phyloP scores from a whole-genome alignment of 2,329 filamentous ascomycete genomes.

The Exophiala lecanii-corni region DNA sequence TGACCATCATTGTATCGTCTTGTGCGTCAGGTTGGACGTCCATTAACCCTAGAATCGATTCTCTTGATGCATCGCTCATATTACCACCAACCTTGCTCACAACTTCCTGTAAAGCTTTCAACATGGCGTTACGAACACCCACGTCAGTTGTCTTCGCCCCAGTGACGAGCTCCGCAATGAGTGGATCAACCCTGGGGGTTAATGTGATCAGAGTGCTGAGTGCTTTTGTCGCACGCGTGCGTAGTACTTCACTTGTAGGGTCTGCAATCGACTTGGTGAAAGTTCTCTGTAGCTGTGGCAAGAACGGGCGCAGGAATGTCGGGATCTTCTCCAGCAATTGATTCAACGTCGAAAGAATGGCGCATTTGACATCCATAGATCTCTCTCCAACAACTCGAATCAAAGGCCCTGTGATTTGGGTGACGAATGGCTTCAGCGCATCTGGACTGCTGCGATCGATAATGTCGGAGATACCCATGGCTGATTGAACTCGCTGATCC shows the following conservation, averaged over 20 bases:
- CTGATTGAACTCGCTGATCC: constrained; percentile 87
- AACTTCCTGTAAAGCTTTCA: constrained; percentile 93
- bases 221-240: constrained; percentile 85
- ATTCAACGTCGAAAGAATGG: constrained; percentile 89
- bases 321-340: constrained; percentile 96
- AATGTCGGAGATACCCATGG: constrained; percentile 90
- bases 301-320: constrained; percentile 87
- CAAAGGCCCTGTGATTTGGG: constrained; percentile 92
- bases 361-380: constrained; percentile 88
- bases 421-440: constrained; percentile 88
- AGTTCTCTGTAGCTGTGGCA: constrained; percentile 92
- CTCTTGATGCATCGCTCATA: constrained; percentile 87
- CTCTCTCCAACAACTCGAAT: constrained; percentile 97
- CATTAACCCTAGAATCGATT: constrained; percentile 81
- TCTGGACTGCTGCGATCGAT: constrained; percentile 87
- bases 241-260: constrained; percentile 80
- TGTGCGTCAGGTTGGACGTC: constrained; percentile 74
- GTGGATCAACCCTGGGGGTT: constrained; percentile 88
- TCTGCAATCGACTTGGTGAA: constrained; percentile 96
- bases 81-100: constrained; percentile 89
- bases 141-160: constrained; percentile 84
- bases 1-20: constrained; percentile 73
- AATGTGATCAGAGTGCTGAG: constrained; percentile 92
- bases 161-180: constrained; percentile 89
- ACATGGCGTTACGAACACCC: constrained; percentile 90